phyloP scores from a whole-genome alignment of 257 asterid species.

The Solanum pinnatisectum region DNA sequence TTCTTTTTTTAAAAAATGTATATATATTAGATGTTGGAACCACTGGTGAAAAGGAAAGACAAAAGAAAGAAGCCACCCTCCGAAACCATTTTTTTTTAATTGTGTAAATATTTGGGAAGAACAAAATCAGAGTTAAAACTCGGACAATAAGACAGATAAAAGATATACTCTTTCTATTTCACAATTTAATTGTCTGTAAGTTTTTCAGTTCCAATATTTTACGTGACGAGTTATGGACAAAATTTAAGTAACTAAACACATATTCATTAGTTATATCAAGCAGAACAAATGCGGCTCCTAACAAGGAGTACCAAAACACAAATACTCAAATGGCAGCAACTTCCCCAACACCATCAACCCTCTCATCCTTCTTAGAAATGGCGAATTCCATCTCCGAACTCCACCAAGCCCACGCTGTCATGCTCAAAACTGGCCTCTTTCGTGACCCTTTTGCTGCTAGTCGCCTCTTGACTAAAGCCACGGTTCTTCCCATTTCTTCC shows the following conservation, averaged over 20 bases:
- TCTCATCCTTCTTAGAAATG: constrained; percentile 13
- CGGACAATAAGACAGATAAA: too few relatives aligned
- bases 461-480: constrained; percentile 25
- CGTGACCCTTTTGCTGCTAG: constrained; percentile 14
- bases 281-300: background rate
- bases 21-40: background rate
- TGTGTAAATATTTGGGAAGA: too few relatives aligned
- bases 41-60: background rate
- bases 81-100: too few relatives aligned
- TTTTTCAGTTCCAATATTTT: too few relatives aligned
- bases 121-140: background rate
- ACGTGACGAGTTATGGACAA: background rate
- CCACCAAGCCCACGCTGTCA: constrained; percentile 26
- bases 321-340: background rate
- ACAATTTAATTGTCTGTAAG: background rate
- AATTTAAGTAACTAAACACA: background rate
- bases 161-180: background rate
- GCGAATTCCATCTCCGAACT: constrained; percentile 18
- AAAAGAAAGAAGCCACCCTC: too few relatives aligned
- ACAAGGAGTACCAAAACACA: background rate
- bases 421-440: constrained; percentile 28
- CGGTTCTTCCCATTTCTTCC: background rate
- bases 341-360: constrained; percentile 8
- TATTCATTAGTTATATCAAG: background rate
- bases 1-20: too few relatives aligned